phyloP scores from a whole-genome alignment of 2,329 filamentous ascomycete species.

The Fusarium tuaranense region DNA sequence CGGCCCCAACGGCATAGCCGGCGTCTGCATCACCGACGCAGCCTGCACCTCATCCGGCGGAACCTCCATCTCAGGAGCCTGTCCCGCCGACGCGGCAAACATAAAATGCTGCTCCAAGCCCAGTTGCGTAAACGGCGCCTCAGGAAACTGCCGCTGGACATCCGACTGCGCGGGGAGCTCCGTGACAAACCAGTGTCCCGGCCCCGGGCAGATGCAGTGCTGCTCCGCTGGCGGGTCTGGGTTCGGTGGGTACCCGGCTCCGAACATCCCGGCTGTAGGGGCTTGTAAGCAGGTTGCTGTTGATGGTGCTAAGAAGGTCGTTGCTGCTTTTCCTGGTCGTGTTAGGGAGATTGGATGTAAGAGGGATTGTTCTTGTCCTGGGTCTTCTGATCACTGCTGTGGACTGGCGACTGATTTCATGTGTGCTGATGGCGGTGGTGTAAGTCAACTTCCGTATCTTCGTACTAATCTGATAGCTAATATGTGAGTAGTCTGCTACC shows the following conservation, averaged over 20 bases:
- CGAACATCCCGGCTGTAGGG: conserved; percentile 49
- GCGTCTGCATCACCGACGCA: conserved; percentile 54
- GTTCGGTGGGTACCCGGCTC: conserved; percentile 51
- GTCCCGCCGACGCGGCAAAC: conserved; percentile 51
- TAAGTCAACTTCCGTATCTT: conserved; percentile 40
- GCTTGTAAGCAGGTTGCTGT: conserved; percentile 53
- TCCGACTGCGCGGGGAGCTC: conserved; percentile 52
- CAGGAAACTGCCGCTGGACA: conserved; percentile 53
- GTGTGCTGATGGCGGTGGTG: conserved; percentile 53
- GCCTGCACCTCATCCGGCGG: conserved; percentile 53
- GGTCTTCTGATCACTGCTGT: conserved; percentile 53
- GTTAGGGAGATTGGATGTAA: conserved; percentile 51
- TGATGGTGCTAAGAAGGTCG: conserved; percentile 49
- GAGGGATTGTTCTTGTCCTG: conserved; percentile 48
- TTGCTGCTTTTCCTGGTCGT: conserved; percentile 50
- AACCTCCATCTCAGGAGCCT: conserved; percentile 51
- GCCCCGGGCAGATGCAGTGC: conserved; percentile 54
- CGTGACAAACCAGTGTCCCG: conserved; percentile 51
- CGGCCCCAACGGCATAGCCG: conserved; percentile 40
- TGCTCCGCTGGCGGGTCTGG: conserved; percentile 48
- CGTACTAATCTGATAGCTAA: not conserved
- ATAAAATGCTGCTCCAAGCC: conserved; percentile 58
- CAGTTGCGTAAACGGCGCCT: conserved; percentile 46
- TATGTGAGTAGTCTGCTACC: conserved; percentile 46
- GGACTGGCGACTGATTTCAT: conserved; percentile 54